Evolutionary conservation across 2,329 filamentous ascomycete genomes (phyloP).

Genomic region (Aspergillus neotritici): DNA sequence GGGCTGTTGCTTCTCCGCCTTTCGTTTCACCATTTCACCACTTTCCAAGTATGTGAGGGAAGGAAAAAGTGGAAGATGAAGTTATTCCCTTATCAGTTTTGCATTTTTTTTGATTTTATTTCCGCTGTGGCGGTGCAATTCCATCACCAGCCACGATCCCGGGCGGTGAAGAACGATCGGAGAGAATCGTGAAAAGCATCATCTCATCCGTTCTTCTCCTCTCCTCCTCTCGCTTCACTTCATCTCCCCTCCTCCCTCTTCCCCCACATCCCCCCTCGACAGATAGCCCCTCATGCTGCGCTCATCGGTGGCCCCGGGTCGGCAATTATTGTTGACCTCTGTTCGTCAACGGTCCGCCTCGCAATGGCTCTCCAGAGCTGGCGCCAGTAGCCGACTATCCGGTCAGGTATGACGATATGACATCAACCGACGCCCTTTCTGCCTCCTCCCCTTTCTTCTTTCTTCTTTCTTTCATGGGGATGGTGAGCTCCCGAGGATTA

Average conservation of each 20-base stretch:
- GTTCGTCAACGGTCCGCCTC: conserved; percentile 32
- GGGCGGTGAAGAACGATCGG: conserved; percentile 29
- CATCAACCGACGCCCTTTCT: conserved; percentile 20
- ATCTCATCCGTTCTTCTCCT: conserved; percentile 26
- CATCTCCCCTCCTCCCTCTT: conserved; percentile 21
- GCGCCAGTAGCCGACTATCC: conserved; percentile 34
- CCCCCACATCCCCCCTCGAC: conserved; percentile 31
- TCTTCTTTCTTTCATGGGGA: conserved; percentile 21
- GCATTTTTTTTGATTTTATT: too few species aligned
- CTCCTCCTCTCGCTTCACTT: conserved; percentile 22
- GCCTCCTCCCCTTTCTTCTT: conserved; percentile 22
- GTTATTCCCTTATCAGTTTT: too few species aligned
- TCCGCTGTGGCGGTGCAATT: too few species aligned
- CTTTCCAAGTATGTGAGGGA: conserved; percentile 20
- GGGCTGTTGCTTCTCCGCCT: conserved; percentile 33
- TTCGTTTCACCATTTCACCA: conserved; percentile 33
- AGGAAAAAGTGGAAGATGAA: conserved; percentile 36
- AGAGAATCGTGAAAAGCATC: conserved; percentile 36
- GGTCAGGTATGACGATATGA: conserved; percentile 36
- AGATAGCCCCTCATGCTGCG: conserved; percentile 51
- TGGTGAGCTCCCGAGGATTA: too few species aligned
- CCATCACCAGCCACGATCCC: conserved; percentile 18
- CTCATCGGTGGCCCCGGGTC: conserved; percentile 47
- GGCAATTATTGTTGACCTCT: conserved; percentile 37
- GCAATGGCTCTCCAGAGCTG: conserved; percentile 41